Conservation (phyloP, 345 rosid species). For the Trapa bicornis region DNA sequence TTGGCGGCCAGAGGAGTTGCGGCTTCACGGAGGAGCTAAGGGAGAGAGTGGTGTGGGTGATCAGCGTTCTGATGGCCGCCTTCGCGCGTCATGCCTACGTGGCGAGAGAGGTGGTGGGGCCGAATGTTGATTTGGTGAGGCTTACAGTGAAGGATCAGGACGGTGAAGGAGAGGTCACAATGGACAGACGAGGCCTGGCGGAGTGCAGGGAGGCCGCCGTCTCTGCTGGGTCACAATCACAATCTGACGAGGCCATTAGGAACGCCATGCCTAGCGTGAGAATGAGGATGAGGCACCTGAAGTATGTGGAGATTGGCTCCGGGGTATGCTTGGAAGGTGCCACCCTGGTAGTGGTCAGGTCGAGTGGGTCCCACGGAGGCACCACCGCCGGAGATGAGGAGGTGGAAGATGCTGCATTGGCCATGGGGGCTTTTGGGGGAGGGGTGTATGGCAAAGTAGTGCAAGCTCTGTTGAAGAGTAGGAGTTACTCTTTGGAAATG, state of each 20-base stretch:
- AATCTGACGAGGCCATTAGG: slow-evolving; percentile 5
- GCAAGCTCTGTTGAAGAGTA: slow-evolving; percentile 20
- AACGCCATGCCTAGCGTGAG: slow-evolving; percentile 30
- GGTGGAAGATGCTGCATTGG: slow-evolving; percentile 35
- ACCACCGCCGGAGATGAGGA: not conserved
- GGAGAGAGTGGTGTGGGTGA: slow-evolving; percentile 40
- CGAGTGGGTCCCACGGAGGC: slow-evolving; percentile 7
- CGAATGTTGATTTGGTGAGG: slow-evolving; percentile 20
- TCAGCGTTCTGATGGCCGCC: slow-evolving; percentile 37
- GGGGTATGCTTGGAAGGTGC: slow-evolving; percentile 23
- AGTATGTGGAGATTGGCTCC: slow-evolving; percentile 9
- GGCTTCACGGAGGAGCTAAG: slow-evolving; percentile 23
- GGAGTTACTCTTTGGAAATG: slow-evolving; percentile 32
- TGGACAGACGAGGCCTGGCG: slow-evolving; percentile 26
- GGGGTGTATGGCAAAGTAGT: slow-evolving; percentile 18
- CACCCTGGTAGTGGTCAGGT: slow-evolving; percentile 33
- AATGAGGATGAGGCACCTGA: slow-evolving; percentile 42
- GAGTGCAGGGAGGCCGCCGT: slow-evolving; percentile 17
- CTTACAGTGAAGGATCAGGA: slow-evolving; percentile 25
- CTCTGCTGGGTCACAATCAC: not conserved
- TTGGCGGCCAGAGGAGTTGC: slow-evolving; percentile 1
- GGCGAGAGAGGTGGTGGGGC: slow-evolving; percentile 23
- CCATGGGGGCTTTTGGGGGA: slow-evolving; percentile 27
- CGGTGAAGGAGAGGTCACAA: slow-evolving; percentile 32
- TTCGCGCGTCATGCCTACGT: slow-evolving; percentile 25